Conservation (phyloP, 768 basidiomycete species). For the Rhodotorula sphaerocarpa region DNA sequence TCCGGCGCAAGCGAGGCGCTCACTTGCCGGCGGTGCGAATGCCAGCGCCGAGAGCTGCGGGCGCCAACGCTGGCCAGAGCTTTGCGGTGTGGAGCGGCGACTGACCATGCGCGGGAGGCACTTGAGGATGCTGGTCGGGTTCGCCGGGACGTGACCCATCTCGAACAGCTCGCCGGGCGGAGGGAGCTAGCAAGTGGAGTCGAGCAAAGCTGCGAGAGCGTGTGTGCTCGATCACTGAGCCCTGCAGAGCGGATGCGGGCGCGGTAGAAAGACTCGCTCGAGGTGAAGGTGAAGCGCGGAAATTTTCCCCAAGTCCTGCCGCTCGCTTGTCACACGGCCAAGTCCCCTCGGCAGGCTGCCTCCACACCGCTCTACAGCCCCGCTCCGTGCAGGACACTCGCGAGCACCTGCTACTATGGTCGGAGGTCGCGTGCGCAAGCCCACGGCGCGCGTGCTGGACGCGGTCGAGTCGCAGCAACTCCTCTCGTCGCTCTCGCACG, state of each 20-base stretch:
- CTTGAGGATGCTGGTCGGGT: conserved; percentile 26
- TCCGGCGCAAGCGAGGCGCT: neutral
- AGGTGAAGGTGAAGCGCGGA: too few species aligned
- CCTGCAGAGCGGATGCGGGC: too few species aligned
- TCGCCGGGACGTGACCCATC: conserved; percentile 18
- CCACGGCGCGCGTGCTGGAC: conserved; percentile 9
- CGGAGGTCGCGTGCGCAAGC: conserved; percentile 4
- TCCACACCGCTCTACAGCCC: too few species aligned
- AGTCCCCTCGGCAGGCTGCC: too few species aligned
- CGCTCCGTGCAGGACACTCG: too few species aligned
- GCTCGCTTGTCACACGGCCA: too few species aligned
- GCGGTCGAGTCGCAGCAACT: neutral
- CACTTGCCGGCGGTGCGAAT: neutral
- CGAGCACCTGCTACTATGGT: too few species aligned
- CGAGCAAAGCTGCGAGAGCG: neutral
- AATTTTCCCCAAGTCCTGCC: too few species aligned
- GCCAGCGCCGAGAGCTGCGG: neutral
- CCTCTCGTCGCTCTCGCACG: neutral
- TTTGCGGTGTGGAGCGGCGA: neutral
- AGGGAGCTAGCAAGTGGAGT: neutral
- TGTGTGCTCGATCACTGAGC: too few species aligned
- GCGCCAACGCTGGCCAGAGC: neutral
- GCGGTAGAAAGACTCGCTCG: too few species aligned
- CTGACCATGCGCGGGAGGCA: conserved; percentile 66
- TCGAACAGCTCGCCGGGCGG: neutral